These are phyloP conservation scores for Scalesia atractyloides DNA, from an alignment of 129 eudicot genomes.

Conservation along the genomic window DNA sequence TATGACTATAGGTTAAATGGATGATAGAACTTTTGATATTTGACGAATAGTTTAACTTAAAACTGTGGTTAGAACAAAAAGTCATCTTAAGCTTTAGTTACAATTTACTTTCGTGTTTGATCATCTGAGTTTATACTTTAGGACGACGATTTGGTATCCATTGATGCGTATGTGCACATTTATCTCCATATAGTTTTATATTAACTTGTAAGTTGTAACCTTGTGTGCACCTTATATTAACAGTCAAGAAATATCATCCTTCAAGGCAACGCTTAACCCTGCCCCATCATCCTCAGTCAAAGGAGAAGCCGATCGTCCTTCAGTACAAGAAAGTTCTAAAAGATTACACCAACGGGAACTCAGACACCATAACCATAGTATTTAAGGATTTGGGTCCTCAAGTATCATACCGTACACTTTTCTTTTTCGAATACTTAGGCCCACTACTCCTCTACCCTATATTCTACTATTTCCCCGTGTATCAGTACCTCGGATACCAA, in stretches of 20 bases:
- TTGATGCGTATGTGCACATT: neutral
- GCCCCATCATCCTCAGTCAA: conserved; percentile 68
- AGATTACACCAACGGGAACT: conserved; percentile 59
- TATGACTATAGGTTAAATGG: too few species aligned
- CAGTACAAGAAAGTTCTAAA: conserved; percentile 63
- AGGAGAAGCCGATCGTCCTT: conserved; percentile 67
- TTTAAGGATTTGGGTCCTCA: conserved; percentile 96
- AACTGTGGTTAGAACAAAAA: too few species aligned
- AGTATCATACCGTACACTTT: conserved; percentile 82
- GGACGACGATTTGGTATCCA: neutral
- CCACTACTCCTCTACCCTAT: conserved; percentile 78
- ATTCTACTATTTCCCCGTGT: conserved; percentile 75
- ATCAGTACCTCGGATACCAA: conserved; percentile 62
- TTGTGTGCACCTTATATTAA: neutral
- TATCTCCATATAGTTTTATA: neutral
- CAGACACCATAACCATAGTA: conserved; percentile 53
- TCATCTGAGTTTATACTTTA: neutral
- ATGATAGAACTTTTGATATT: too few species aligned
- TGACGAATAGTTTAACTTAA: too few species aligned
- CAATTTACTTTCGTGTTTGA: too few species aligned
- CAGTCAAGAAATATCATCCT: conserved; percentile 67
- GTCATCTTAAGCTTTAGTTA: too few species aligned
- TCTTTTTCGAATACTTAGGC: conserved; percentile 88
- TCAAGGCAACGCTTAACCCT: conserved; percentile 87
- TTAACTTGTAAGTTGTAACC: neutral